A percentile compares a stretch with the other conserved stretches of the same genome.
Evolutionary conservation across 2,329 filamentous ascomycete species (phyloP).

Genomic region (Hypoxylon sp.): DNA sequence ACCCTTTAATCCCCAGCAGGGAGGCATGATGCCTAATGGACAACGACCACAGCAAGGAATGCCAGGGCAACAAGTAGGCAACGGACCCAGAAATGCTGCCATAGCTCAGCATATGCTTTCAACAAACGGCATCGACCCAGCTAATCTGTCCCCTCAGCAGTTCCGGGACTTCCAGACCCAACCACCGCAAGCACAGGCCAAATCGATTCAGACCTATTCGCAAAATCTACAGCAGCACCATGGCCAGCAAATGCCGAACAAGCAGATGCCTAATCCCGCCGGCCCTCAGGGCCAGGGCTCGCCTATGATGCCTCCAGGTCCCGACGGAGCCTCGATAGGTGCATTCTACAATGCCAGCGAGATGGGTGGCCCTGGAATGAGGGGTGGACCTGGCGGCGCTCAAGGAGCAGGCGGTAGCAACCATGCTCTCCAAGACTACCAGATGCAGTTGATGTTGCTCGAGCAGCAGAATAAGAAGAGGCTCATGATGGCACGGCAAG

Average conservation of each 20-base stretch:
- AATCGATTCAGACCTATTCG: constrained; percentile 89
- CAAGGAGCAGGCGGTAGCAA: constrained; percentile 72
- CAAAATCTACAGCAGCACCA: constrained; percentile 87
- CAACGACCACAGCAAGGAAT: constrained; percentile 76
- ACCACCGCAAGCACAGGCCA: constrained; percentile 75
- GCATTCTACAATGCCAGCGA: constrained; percentile 74
- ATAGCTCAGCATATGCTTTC: constrained; percentile 71
- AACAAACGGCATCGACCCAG: constrained; percentile 80
- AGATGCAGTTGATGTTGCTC: constrained; percentile 89
- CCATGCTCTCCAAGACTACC: constrained; percentile 86
- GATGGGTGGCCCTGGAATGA: constrained; percentile 70
- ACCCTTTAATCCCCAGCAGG: constrained; percentile 78
- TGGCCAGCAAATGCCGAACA: constrained; percentile 82
- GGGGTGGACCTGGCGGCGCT: constrained; percentile 61
- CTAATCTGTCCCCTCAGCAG: constrained; percentile 79
- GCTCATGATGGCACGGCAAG: constrained; percentile 83
- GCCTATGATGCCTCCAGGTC: constrained; percentile 81
- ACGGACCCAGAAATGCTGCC: constrained; percentile 57
- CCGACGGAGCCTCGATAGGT: constrained; percentile 70
- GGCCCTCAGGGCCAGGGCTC: constrained; percentile 83
- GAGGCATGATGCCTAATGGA: constrained; percentile 79
- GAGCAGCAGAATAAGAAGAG: constrained; percentile 91
- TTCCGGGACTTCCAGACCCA: constrained; percentile 73
- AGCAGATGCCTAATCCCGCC: constrained; percentile 79
- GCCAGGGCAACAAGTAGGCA: constrained; percentile 75